Evolutionary conservation across 2,329 filamentous ascomycete species (phyloP).

Genomic region (Aspergillus aculeatinus): DNA sequence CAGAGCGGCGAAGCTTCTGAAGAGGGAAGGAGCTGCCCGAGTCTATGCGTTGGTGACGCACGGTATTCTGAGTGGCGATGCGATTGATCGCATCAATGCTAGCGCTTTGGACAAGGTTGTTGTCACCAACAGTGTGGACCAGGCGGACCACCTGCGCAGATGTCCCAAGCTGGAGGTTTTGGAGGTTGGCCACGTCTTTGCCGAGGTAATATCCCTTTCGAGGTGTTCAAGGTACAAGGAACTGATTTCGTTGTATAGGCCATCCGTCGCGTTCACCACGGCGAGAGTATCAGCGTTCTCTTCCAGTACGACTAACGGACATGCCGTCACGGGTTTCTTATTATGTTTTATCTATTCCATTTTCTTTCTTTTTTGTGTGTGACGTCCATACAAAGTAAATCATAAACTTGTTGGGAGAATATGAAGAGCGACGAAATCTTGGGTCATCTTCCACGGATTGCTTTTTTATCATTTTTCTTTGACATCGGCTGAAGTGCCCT

Average conservation of each 20-base stretch:
- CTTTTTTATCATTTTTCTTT: conserved; percentile 5
- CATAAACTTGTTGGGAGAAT: conserved; percentile 17
- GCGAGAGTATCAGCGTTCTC: conserved; percentile 93
- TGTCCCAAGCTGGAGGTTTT: conserved; percentile 90
- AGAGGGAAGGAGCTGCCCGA: conserved; percentile 83
- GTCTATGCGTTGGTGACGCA: conserved; percentile 94
- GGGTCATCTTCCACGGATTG: conserved; percentile 16
- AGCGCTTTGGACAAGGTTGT: conserved; percentile 90
- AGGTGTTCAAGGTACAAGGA: conserved; percentile 1
- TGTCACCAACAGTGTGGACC: conserved; percentile 93
- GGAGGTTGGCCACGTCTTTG: conserved; percentile 85
- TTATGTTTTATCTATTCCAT: conserved; percentile 4
- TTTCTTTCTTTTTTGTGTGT: conserved; percentile 7
- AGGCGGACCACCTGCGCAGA: conserved; percentile 71
- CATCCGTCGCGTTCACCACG: conserved; percentile 93
- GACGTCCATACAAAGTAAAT: conserved; percentile 10
- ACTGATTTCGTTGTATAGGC: conserved; percentile 52
- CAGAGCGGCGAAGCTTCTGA: conserved; percentile 90
- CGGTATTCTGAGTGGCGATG: conserved; percentile 91
- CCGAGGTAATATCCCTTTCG: conserved; percentile 60
- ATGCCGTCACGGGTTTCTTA: not conserved
- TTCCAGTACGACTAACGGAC: conserved; percentile 72
- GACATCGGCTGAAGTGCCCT: conserved; percentile 24
- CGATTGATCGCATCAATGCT: conserved; percentile 89
- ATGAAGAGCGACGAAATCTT: conserved; percentile 18